Evolutionary conservation across 345 rosid genomes (phyloP).

Genomic region (Populus alba): DNA sequence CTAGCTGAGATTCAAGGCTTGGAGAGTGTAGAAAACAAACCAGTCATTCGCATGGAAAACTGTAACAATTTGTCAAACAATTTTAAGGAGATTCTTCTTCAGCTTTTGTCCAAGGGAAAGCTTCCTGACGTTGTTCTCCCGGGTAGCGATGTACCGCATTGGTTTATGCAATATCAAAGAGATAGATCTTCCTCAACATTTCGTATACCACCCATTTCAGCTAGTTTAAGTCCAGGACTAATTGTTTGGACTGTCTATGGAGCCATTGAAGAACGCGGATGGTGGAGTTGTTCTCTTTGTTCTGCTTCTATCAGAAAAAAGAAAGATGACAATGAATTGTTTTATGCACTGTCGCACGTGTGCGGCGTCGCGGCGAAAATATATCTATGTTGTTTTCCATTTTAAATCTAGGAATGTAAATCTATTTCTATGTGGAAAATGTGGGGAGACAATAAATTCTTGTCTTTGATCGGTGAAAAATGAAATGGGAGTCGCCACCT

Average conservation of each 20-base stretch:
- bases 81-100: not conserved
- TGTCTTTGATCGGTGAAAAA: too few species aligned
- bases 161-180: not conserved
- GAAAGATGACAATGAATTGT: not conserved
- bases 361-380: too few species aligned
- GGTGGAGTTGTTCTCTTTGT: too few species aligned
- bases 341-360: too few species aligned
- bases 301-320: not conserved
- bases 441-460: too few species aligned
- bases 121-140: not conserved
- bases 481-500: too few species aligned
- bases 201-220: not conserved
- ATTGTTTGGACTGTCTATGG: not conserved
- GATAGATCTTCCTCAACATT: not conserved
- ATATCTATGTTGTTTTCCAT: too few species aligned
- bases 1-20: not conserved
- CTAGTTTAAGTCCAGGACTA: not conserved
- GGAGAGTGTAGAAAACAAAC: not conserved
- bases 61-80: too few species aligned
- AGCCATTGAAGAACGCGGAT: rapidly evolving
- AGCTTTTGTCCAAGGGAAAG: not conserved
- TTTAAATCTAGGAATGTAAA: too few species aligned
- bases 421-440: too few species aligned
- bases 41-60: not conserved
- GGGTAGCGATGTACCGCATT: not conserved